Conservation (phyloP, 176 grass and related monocot species). For the Pontederia paniculata region DNA sequence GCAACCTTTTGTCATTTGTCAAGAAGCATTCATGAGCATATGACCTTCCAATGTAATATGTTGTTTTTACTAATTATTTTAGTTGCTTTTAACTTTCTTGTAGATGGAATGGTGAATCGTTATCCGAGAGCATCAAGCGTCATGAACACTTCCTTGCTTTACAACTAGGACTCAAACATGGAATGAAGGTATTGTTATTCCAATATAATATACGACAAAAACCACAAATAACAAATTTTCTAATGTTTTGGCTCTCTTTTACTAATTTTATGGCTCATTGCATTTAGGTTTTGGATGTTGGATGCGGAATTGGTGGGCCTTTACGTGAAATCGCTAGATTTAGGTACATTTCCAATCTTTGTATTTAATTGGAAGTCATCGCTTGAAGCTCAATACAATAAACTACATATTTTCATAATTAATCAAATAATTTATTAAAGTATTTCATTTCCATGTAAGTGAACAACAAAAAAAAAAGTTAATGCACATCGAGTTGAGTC, state of each 20-base stretch:
- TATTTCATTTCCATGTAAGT: too few relatives aligned
- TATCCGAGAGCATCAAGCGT: constrained; percentile 87
- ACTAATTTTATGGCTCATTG: not conserved
- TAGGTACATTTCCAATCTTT: constrained; percentile 35
- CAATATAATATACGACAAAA: too few relatives aligned
- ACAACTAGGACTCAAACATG: constrained; percentile 69
- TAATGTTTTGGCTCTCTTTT: not conserved
- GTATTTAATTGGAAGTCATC: too few relatives aligned
- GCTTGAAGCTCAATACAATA: not conserved
- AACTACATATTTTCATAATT: too few relatives aligned
- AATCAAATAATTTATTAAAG: too few relatives aligned
- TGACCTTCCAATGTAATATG: too few relatives aligned
- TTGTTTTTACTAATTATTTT: not conserved
- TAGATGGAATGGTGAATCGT: constrained; percentile 89
- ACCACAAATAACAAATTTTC: too few relatives aligned
- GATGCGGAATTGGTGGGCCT: constrained; percentile 89
- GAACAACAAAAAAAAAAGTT: too few relatives aligned
- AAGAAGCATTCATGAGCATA: too few relatives aligned
- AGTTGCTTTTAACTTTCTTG: constrained; percentile 5
- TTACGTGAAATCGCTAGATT: constrained; percentile 95
- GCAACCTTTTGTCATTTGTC: too few relatives aligned
- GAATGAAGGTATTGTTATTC: constrained; percentile 66
- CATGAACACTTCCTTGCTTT: constrained; percentile 92
- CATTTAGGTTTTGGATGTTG: constrained; percentile 84
- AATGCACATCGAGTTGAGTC: too few relatives aligned